Evolutionary conservation across 2,329 filamentous ascomycete species (phyloP), one percentile per base, ranked within the genome.

Genomic region (Claviceps humidiphila): DNA sequence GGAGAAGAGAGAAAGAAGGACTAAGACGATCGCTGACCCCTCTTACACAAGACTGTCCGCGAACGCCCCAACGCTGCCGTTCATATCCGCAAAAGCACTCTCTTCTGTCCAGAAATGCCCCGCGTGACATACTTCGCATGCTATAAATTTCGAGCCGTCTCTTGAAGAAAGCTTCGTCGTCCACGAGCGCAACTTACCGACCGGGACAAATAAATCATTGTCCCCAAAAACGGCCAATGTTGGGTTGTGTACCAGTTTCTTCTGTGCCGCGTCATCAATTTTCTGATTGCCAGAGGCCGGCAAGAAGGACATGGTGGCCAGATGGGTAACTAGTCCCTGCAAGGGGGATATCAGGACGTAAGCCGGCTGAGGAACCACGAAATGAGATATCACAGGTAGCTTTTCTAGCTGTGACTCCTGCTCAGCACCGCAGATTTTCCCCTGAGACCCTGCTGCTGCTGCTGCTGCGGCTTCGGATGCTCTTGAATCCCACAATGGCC

Each of bases 161-260:
- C 58, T 59, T 13, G 65, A 63, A 17, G 67, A 64, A 45, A 90
- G 67, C 54, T 71, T 74, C 42, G 70, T 68, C 9, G 73, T 72
- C 90, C 90, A 95, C 1, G 72, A 68, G 11, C 77, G 74, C 58
- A 90, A 71, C 64, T 80, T 86, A 53, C 74, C 76, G 3, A 71
- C 72, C 1, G 82, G 77, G 1, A 87, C 82, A 57, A 96, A 94
- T 0, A 75, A 68, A 64, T 97, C 90, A 4, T 77, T 72, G 49
- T 84, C 80, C 1, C 90, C 91, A 61, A 83, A 95, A 0, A 95
- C 66, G 0, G 80, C 82, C 38, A 95, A 64, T 0, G 84, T 84
- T 1, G 75, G 73, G 59, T 82, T 74, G 2, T 68, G 64, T 1
- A 78, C 67, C 48, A 87, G 69, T 60, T 85, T 81, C 50, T 69